Evolutionary conservation across 106 monocot species (phyloP), one percentile per base, ranked within the genome.

Genomic region (Ottelia alismoides): DNA sequence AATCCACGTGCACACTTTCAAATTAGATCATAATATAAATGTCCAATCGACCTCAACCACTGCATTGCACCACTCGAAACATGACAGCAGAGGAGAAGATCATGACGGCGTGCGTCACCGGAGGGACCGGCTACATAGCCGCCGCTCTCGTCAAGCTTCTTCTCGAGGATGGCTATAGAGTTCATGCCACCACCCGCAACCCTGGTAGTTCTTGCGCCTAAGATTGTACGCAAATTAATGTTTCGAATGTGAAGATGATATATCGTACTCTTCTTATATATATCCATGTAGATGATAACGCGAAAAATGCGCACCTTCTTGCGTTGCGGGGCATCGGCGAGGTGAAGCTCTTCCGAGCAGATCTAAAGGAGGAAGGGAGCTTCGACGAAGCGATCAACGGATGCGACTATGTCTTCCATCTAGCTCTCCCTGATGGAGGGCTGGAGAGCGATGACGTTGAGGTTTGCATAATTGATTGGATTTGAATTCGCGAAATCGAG

Each of bases 61-160:
- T n/a, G n/a, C n/a, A n/a, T n/a, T n/a, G n/a, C n/a, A n/a, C n/a
- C n/a, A n/a, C n/a, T n/a, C n/a, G n/a, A n/a, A n/a, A n/a, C n/a
- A n/a, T n/a, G n/a, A n/a, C n/a, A n/a, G n/a, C n/a, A n/a, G n/a
- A n/a, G n/a, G n/a, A n/a, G 31, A 57, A 22, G 56, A 44, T 2
- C 25, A 47, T 47, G 46, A 25, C 59, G 59, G 75, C 57, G 14
- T 81, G 80, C 54, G 80, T 81, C 10, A 81, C 80, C 22, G 80
- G 80, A 49, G 80, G 71, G 1, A 76, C 56, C 26, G 80, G 80
- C 2, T 76, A 43, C 60, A 47, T 81, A 0, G 76, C 71, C 0
- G 71, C 80, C 7, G 25, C 18, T 12, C 72, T 81, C 55, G 60
- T 81, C 67, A 76, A 68, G 55, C 66, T 57, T 7, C 47, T 81